Evolutionary conservation across 2,329 filamentous ascomycete genomes (phyloP), one percentile per base, ranked within the genome.

Genomic region (Colletotrichum costaricense): DNA sequence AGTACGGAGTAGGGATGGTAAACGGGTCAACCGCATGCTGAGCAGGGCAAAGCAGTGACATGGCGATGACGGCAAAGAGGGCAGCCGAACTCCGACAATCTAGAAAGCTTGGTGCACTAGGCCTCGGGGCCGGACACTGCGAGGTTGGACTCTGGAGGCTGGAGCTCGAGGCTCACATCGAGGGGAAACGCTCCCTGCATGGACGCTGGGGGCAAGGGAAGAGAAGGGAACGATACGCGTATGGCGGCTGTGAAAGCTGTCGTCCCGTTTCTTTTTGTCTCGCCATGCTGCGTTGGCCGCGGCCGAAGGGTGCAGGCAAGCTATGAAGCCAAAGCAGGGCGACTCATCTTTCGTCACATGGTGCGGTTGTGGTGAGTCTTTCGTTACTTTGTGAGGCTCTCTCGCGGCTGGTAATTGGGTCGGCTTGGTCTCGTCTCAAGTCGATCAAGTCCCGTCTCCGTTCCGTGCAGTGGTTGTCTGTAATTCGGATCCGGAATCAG

Each of bases 121-220:
- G 12, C n/a, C 49, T 55, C 14, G n/a, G 33, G 62, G 46, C 35
- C n/a, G 30, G 33, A 33, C 30, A 38, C n/a, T 65, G 67, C 49
- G 35, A 69, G 60, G 26, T 63, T 35, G 49, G 38, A 22, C 16
- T 19, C 19, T 49, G 42, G 28, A 22, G 42, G 42, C 19, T 49
- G 42, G 42, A n/a, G 42, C 7, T 49, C 19, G 42, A 49, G 38
- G 19, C 4, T 35, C 59, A 35, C 14, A 14, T 38, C 22, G 35
- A 62, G 24, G 46, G 62, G 67, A 66, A 73, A 71, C 67, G 46
- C 71, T 71, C 67, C 67, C 62, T 73, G 71, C 71, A 62, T 73
- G 59, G 65, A 69, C 22, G 42, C 30, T 65, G 52, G 24, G 24
- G 42, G 19, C 42, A 49, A 49, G 42, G 19, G 33, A 46, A 63